Base-by-base conservation (phyloP, 169 alveolate genomes). In the Neospora caninum region DNA sequence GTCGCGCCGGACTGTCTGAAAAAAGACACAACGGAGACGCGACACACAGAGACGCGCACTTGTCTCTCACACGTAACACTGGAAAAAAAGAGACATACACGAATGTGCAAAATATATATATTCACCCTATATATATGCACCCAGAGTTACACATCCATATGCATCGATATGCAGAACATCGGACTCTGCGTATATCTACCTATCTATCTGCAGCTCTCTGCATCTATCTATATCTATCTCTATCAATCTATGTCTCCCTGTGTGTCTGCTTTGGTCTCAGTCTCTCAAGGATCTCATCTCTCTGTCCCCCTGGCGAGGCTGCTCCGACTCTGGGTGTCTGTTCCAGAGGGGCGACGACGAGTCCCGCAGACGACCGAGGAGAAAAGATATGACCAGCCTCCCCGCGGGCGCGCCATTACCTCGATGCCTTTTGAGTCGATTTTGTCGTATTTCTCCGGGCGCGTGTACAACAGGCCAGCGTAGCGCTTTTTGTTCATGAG, bases 1-100 rank as follows among this genome's bases (percentile, higher is more conserved):
- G 95, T 99, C 99, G 96, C 99, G 98, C 93, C 99, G 97, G 31
- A 99, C 99, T 7, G 99, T 99, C 96, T 98, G 99, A 45, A 97
- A 94, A 91, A 39, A 34, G 9, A 42, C 69, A 88, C 67, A 91
- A 73, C 22, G 64, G 38, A 87, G 38, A 45, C 86, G 39, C 39
- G 18, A 0, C 1, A 25, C 27, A n/a, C 64, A 13, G 42, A 31
- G 31, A 34, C 91, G 58, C 54, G n/a, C 88, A 10, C 42, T 13
- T 42, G 49, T 6, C n/a, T n/a, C n/a, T n/a, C n/a, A n/a, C n/a
- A n/a, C n/a, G n/a, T n/a, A n/a, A n/a, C n/a, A n/a, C n/a, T n/a
- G n/a, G n/a, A n/a, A n/a, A n/a, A n/a, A n/a, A n/a, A n/a, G n/a
- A n/a, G n/a, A n/a, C n/a, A n/a, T n/a, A n/a, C n/a, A n/a, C n/a